Evolutionary conservation across 306 rosid species (phyloP).

Genomic region (Vachellia collinsii): DNA sequence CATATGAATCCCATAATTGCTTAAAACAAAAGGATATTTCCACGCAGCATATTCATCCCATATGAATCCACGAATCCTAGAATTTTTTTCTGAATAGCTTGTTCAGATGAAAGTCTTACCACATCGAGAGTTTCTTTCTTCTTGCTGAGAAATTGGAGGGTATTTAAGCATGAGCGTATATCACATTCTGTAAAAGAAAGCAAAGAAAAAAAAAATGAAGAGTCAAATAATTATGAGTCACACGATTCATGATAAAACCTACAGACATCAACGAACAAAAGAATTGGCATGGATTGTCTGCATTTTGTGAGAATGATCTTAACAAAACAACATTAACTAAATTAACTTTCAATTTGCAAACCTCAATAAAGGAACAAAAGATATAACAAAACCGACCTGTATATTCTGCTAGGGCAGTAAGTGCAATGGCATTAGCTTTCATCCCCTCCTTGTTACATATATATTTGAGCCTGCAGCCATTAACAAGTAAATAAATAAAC

Average conservation of each 20-base stretch:
- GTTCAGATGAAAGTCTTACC: constrained; percentile 54
- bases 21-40: constrained; percentile 19
- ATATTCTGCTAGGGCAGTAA: constrained; percentile 79
- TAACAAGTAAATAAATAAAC: constrained; percentile 21
- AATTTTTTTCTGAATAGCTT: constrained; percentile 17
- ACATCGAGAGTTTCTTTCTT: constrained; percentile 78
- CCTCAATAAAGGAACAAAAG: constrained; percentile 9
- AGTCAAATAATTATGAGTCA: constrained; percentile 15
- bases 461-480: constrained; percentile 70
- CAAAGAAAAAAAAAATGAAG: constrained; percentile 26
- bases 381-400: constrained; percentile 63
- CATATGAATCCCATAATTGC: background rate
- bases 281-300: background rate
- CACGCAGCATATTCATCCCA: constrained; percentile 19
- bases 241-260: constrained; percentile 1
- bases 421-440: constrained; percentile 76
- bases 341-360: constrained; percentile 30
- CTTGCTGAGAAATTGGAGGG: constrained; percentile 89
- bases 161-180: constrained; percentile 96
- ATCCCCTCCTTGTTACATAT: constrained; percentile 91
- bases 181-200: constrained; percentile 73
- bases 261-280: constrained; percentile 20
- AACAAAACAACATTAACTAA: constrained; percentile 8
- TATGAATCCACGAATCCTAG: constrained; percentile 7
- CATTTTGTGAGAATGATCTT: constrained; percentile 1